A percentile compares a stretch with the other conserved stretches of the same genome.
These are phyloP conservation scores for Sphaerulina vaccinii DNA, from an alignment of 2,329 filamentous ascomycete genomes.

Conservation along the genomic window DNA sequence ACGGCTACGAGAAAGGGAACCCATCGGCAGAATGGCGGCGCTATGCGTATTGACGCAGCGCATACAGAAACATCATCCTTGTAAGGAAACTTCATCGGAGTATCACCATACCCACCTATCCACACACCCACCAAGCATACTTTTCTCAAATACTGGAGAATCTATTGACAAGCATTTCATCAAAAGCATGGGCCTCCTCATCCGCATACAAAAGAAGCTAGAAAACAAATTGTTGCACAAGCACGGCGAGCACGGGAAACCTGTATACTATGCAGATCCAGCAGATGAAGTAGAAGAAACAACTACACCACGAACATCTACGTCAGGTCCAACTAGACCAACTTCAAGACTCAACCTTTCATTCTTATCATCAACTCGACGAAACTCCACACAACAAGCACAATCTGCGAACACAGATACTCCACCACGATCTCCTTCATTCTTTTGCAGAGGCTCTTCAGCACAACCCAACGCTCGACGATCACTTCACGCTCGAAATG, in stretches of 20 bases:
- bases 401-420: neutral
- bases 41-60: neutral
- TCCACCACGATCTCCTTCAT: slow-evolving; percentile 5
- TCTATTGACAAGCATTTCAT: neutral
- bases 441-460: slow-evolving; percentile 11
- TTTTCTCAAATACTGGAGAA: neutral
- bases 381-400: slow-evolving; percentile 6
- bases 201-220: slow-evolving; percentile 13
- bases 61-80: neutral
- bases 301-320: neutral
- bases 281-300: slow-evolving; percentile 2
- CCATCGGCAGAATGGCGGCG: neutral
- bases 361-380: slow-evolving; percentile 1
- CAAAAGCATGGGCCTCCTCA: slow-evolving; percentile 6
- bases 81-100: neutral
- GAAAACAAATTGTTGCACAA: slow-evolving; percentile 12
- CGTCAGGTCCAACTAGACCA: slow-evolving; percentile 1
- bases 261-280: slow-evolving; percentile 7
- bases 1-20: neutral
- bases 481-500: slow-evolving; percentile 7
- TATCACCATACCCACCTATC: neutral
- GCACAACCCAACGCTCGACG: slow-evolving; percentile 5
- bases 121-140: neutral
- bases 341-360: slow-evolving; percentile 6
- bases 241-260: slow-evolving; percentile 8